These are phyloP conservation scores for Raddia guianensis DNA, from an alignment of 176 grass and related monocot genomes.

Conservation along the genomic window DNA sequence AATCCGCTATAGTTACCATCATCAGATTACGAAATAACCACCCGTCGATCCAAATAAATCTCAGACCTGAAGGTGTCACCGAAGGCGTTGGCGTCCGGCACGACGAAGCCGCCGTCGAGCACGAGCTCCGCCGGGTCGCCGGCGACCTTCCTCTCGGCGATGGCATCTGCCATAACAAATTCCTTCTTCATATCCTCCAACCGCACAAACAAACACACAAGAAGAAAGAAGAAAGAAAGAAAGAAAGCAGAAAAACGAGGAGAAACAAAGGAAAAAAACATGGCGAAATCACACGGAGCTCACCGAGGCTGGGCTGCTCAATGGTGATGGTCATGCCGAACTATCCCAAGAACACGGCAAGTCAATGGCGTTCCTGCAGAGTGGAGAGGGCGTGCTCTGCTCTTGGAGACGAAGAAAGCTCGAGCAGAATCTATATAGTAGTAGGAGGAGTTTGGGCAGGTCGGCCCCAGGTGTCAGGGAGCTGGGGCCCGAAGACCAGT, in stretches of 20 bases:
- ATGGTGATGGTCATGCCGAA: slow-evolving; percentile 72
- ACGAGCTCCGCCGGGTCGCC: slow-evolving; percentile 43
- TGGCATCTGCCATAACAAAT: too few relatives aligned
- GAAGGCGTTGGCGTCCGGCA: slow-evolving; percentile 81
- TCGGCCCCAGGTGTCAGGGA: not conserved
- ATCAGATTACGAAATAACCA: too few relatives aligned
- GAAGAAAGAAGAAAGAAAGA: not conserved
- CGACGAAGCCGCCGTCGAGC: slow-evolving; percentile 69
- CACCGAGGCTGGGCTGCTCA: slow-evolving; percentile 64
- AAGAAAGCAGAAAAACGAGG: not conserved
- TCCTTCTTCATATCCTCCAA: not conserved
- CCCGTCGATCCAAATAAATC: not conserved
- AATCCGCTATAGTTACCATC: too few relatives aligned
- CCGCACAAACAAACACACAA: not conserved
- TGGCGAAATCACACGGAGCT: not conserved
- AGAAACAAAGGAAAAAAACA: not conserved
- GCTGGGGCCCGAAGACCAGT: too few relatives aligned
- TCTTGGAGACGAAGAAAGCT: not conserved
- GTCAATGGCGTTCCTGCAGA: not conserved
- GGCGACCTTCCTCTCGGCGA: slow-evolving; percentile 43
- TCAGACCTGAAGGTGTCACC: slow-evolving; percentile 71
- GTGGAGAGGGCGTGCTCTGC: not conserved
- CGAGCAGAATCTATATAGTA: slow-evolving; percentile 27
- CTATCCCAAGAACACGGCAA: slow-evolving; percentile 24
- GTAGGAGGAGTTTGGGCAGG: not conserved